Base-by-base conservation (phyloP, 768 basidiomycete species). In the Tephrocybe sp. region DNA sequence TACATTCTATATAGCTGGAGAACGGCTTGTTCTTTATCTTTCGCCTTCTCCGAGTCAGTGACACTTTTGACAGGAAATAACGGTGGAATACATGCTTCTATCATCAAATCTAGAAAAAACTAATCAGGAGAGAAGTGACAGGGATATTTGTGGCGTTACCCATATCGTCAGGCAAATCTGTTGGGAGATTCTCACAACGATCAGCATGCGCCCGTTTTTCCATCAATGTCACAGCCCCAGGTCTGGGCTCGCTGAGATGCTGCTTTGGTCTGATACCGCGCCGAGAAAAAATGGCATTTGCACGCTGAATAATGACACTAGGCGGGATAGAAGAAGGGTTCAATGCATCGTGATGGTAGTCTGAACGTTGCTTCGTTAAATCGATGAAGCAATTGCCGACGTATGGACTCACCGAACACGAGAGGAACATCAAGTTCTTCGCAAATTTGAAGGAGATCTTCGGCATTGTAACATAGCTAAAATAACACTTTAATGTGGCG, bases 1-100 rank as follows among this genome's bases (percentile, higher is more conserved):
- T 97, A 96, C 26, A 89, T 84, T 51, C 92, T 66, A 62, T 91
- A 84, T 39, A 96, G 62, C 54, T 95, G 83, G 50, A 97, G 77
- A 5, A 97, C 93, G 1, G 93, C 94, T 63, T 95, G 94, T 65
- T 96, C 94, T 69, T 94, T 90, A 66, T 89, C 90, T 65, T 93
- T 92, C 2, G 91, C 91, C 75, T 76, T 32, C 16, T 3, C 16
- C 19, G 20, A 4, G 39, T 49, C 8, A 51, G 32, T 14, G 31
- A 17, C 22, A 23, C 12, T 39, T 11, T 5, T 8, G 26, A 26
- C 35, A 41, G 14, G 11, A 32, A 2, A 20, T 16, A 36, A 1
- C 6, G 5, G 22, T 0, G 33, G 3, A 31, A 10, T 14, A 65
- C 62, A 68, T 23, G 69, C 75, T 63, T 95, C 92, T 52, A 94